Base-by-base conservation (phyloP, 768 basidiomycete species). In the Kwoniella bestiolae region DNA sequence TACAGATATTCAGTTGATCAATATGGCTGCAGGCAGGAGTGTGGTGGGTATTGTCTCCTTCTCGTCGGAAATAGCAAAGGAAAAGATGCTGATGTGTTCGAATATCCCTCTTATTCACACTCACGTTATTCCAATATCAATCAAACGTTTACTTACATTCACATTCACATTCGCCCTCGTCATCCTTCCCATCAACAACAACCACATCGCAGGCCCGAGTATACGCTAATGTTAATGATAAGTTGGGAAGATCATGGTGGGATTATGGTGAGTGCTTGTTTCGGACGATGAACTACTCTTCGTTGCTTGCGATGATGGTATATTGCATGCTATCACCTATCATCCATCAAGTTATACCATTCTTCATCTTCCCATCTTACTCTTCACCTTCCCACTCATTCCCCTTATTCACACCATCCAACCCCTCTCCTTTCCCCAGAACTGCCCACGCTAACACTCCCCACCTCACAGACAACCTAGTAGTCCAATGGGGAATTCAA, bases 401-500 rank as follows among this genome's bases (percentile, higher is more conserved):
- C n/a, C n/a, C n/a, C n/a, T n/a, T n/a, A n/a, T n/a, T n/a, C n/a
- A n/a, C n/a, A n/a, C n/a, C n/a, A n/a, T n/a, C n/a, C n/a, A n/a
- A 56, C 61, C 52, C 63, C 31, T 66, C 70, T 41, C 61, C 21
- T n/a, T 28, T 14, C 21, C 35, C 47, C 12, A 41, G 12, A 5
- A 41, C n/a, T 31, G 25, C 26, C 11, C 7, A 29, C 50, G 35
- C 41, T n/a, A 14, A 35, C 34, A 34, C 57, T 29, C 26, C 9
- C 41, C 32, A 18, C 9, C 8, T 25, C n/a, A 34, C 44, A 80
- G 92, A 97, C 85, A 94, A 94, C 81, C 86, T 97, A 12, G 91
- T 93, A 47, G 81, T 97, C n/a, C 91, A 94, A 73, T 97, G 94
- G 94, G 94, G 94, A 58, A 87, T 90, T 5, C 94, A 97, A 83